Evolutionary conservation across 1,284 basidiomycete genomes (phyloP), one percentile per base, ranked within the genome.

Genomic region (Phlebopus sp.): DNA sequence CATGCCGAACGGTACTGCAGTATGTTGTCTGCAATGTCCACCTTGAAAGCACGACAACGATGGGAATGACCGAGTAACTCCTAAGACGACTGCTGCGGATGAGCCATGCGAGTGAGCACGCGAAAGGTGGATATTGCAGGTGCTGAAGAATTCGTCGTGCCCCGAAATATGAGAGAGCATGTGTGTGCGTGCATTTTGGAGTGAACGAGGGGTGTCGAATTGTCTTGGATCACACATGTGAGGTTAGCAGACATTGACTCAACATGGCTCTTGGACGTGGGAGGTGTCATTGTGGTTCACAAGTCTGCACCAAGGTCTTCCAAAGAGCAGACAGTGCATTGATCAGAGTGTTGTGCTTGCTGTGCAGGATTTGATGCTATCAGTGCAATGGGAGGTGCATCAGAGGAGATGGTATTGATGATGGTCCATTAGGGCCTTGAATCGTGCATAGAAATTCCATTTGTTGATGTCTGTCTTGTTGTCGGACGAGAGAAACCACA

Each of bases 51-150:
- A 82, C 72, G 10, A 83, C 69, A 4, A 88, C 57, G 50, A 79
- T 84, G 0, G 83, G 83, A 0, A 86, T 81, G 14, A 86, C 61
- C 0, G 82, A 84, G 55, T 75, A 87, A 27, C 77, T 72, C 40
- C 70, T 75, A 31, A 87, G 52, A 34, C 79, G 69, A 6, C 73
- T 72, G 43, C 70, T 78, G 53, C 71, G 60, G 13, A 90, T 71
- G 21, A 91, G 74, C 81, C 85, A 89, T 1, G 82, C 72, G 19
- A 85, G 69, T 2, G 86, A 86, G 58, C 86, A 90, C 1, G 84
- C 83, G 56, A 90, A 90, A 0, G 77, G 80, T 18, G 81, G 71
- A 54, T 82, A 69, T 0, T 68, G 72, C 5, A 86, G 69, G 55
- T 85, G 75, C 10, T 72, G 67, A 2, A 80, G 66, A 6, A 85